Conservation (phyloP, 2,329 filamentous ascomycete species). For the Talaromyces sp. region DNA sequence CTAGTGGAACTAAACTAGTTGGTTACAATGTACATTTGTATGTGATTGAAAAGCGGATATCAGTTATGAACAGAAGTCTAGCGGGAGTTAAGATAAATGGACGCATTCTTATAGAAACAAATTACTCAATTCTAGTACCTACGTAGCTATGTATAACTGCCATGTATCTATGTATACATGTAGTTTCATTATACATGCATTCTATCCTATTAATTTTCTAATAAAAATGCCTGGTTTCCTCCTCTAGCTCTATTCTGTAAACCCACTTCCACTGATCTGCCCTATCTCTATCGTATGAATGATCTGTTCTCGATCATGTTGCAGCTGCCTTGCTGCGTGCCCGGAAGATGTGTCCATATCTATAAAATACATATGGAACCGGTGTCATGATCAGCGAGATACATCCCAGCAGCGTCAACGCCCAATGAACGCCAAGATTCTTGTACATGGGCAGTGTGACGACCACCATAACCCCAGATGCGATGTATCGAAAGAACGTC, state of each 20-base stretch:
- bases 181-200: no score
- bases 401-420: constrained; percentile 57
- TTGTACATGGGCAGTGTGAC: constrained; percentile 49
- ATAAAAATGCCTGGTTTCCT: background rate
- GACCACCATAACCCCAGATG: constrained; percentile 31
- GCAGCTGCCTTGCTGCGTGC: constrained; percentile 3
- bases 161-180: no score
- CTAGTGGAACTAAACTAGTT: no score
- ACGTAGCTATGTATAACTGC: no score
- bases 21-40: no score
- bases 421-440: constrained; percentile 60
- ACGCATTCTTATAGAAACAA: no score
- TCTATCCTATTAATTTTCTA: background rate
- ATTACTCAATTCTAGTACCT: no score
- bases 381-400: constrained; percentile 40
- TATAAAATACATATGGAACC: constrained; percentile 43
- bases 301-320: background rate
- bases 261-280: background rate
- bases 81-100: no score
- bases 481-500: constrained; percentile 26
- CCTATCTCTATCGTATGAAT: background rate
- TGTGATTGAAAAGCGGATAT: no score
- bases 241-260: background rate
- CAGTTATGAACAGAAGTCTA: no score
- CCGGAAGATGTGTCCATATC: constrained; percentile 34